Conservation (phyloP, 305 asterid genomes). For the Stenogyne calaminthoides region DNA sequence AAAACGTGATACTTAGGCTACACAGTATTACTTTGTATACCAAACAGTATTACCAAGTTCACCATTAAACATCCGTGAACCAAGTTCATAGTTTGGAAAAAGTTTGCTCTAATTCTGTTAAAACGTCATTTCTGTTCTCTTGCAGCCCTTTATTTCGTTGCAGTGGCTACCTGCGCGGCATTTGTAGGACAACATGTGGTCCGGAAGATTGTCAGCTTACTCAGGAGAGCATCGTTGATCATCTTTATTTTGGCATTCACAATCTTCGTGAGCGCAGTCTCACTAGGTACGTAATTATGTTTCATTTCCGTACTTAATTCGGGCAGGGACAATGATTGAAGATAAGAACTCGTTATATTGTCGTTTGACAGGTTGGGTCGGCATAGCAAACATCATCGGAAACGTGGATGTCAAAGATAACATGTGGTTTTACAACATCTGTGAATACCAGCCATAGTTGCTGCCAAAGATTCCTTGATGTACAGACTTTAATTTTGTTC, state of each 20-base stretch:
- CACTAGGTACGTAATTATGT: slow-evolving; percentile 48
- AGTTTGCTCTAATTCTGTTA: no score
- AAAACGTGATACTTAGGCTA: background rate
- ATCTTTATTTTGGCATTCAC: slow-evolving; percentile 69
- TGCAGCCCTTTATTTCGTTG: slow-evolving; percentile 66
- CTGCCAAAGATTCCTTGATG: slow-evolving; percentile 21
- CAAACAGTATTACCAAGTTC: background rate
- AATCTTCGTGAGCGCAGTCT: slow-evolving; percentile 60
- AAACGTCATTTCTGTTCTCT: background rate
- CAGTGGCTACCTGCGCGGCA: slow-evolving; percentile 68
- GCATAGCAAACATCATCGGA: slow-evolving; percentile 54
- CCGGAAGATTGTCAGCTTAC: slow-evolving; percentile 52
- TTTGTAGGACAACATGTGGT: slow-evolving; percentile 67
- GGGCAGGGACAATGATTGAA: background rate
- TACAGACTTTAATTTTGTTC: slow-evolving; percentile 15
- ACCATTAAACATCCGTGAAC: background rate
- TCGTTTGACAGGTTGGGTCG: slow-evolving; percentile 56
- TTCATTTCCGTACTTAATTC: background rate
- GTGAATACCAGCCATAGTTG: slow-evolving; percentile 38
- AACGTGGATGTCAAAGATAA: slow-evolving; percentile 38
- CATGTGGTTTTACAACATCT: slow-evolving; percentile 60
- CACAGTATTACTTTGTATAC: background rate
- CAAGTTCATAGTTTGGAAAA: background rate
- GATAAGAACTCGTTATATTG: background rate
- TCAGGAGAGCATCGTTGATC: slow-evolving; percentile 69